Percentiles rank a stretch among this genome's conserved stretches.
phyloP scores from a whole-genome alignment of 2,329 filamentous ascomycete species.

The Zalaria sp. region DNA sequence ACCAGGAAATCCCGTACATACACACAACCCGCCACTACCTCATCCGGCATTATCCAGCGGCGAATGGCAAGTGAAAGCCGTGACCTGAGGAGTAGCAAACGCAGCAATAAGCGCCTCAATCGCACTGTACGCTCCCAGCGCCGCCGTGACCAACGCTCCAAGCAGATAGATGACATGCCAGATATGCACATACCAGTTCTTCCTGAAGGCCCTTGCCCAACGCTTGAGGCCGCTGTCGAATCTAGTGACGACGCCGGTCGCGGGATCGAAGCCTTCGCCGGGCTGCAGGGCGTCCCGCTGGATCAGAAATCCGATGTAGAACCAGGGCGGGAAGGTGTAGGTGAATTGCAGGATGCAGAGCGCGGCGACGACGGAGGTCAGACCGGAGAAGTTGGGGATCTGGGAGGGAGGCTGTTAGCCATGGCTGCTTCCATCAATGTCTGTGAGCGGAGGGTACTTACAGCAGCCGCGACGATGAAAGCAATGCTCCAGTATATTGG shows the following conservation, averaged over 20 bases:
- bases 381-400: conserved; percentile 12
- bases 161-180: conserved; percentile 25
- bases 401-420: conserved; percentile 13
- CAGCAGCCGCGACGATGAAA: conserved; percentile 35
- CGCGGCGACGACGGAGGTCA: conserved; percentile 16
- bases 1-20: too few relatives aligned
- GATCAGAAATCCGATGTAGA: conserved; percentile 15
- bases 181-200: conserved; percentile 16
- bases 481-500: conserved; percentile 41
- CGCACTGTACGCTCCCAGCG: conserved; percentile 20
- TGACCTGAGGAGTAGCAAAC: conserved; percentile 6
- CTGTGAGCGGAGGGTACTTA: conserved; percentile 25
- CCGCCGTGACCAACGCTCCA: conserved; percentile 21
- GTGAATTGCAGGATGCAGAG: conserved; percentile 16
- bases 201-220: conserved; percentile 12
- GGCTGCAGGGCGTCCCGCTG: conserved; percentile 13
- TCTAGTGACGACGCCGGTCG: neutral
- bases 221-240: neutral
- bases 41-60: too few relatives aligned
- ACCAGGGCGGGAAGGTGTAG: conserved; percentile 17
- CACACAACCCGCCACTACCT: too few relatives aligned
- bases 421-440: too few relatives aligned
- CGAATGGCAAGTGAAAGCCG: too few relatives aligned
- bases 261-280: conserved; percentile 3
- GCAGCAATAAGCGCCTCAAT: conserved; percentile 22